These are phyloP conservation scores for Penicillium salamii DNA, from an alignment of 495 filamentous ascomycete species.

Conservation along the genomic window DNA sequence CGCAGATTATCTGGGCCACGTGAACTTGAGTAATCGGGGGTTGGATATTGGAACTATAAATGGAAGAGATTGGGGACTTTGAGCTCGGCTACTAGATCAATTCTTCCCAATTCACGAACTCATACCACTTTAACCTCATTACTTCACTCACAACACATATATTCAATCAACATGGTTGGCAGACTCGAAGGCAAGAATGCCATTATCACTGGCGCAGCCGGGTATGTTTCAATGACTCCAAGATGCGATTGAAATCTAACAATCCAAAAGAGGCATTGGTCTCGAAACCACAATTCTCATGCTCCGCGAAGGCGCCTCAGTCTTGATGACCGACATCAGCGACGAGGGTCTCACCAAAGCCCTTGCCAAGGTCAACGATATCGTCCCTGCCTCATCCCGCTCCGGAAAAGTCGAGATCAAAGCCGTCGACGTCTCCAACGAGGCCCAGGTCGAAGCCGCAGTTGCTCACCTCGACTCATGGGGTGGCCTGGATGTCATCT, in stretches of 20 bases:
- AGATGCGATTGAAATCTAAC: not conserved
- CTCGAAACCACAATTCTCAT: slow-evolving; percentile 94
- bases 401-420: slow-evolving; percentile 42
- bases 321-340: slow-evolving; percentile 85
- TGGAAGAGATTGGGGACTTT: not conserved
- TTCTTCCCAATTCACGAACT: not conserved
- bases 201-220: slow-evolving; percentile 4
- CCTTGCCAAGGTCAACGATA: slow-evolving; percentile 62
- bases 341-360: slow-evolving; percentile 67
- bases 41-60: not conserved
- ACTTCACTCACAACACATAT: not conserved
- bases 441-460: slow-evolving; percentile 65
- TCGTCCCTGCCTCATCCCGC: slow-evolving; percentile 57
- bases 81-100: not conserved
- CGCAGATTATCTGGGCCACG: not conserved
- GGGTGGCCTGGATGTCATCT: slow-evolving; percentile 91
- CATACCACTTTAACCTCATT: not conserved
- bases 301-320: slow-evolving; percentile 80
- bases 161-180: slow-evolving; percentile 3
- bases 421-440: slow-evolving; percentile 59
- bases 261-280: slow-evolving; percentile 74
- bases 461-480: slow-evolving; percentile 67
- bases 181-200: slow-evolving; percentile 9
- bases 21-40: not conserved
- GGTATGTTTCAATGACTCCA: not conserved